Evolutionary conservation across 768 basidiomycete genomes (phyloP), one percentile per base, ranked within the genome.

Genomic region (Xerocomellus amylosporus): DNA sequence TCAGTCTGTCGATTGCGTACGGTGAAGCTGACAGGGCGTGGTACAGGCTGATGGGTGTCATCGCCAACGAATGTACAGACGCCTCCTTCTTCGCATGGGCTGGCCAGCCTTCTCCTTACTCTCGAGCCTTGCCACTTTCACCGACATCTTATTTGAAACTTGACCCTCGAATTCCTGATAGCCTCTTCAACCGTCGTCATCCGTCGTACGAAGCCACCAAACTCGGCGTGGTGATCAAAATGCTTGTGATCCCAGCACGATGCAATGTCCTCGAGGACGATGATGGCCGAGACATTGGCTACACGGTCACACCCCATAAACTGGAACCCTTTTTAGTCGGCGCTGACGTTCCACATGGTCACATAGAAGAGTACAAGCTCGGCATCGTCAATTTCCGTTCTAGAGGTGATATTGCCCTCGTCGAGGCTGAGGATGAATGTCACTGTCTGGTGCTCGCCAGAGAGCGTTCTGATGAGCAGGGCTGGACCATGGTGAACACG

Each of bases 21-120:
- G 66, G 64, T 2, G 67, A 64, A 34, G 65, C 58, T 4, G 47
- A 53, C n/a, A 51, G 55, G 44, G 65, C 66, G 2, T 68, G 59
- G 43, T 56, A 54, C 47, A 54, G 64, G 46, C 22, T 67, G 12
- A 61, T 63, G 46, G 42, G 39, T 20, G 36, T 47, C 49, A 58
- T 51, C 44, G 44, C 44, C 49, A 56, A 56, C 4, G 55, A 56
- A 46, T 56, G 55, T 14, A 47, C 55, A 10, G 54, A 56, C 34
- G 55, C 54, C 7, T 56, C 54, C 20, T 46, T 56, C 39, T 46
- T 56, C 10, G 55, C 45, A 19, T 53, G 55, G 55, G 54, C 53
- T n/a, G 54, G 54, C 20, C 46, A 17, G 22, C 36, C 55, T 26
- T 56, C 55, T 12, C 40, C 55, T 22, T 48, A 56, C 19, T 56